These are phyloP conservation scores for Trifolium subterraneum DNA, from an alignment of 306 rosid genomes.

Conservation along the genomic window DNA sequence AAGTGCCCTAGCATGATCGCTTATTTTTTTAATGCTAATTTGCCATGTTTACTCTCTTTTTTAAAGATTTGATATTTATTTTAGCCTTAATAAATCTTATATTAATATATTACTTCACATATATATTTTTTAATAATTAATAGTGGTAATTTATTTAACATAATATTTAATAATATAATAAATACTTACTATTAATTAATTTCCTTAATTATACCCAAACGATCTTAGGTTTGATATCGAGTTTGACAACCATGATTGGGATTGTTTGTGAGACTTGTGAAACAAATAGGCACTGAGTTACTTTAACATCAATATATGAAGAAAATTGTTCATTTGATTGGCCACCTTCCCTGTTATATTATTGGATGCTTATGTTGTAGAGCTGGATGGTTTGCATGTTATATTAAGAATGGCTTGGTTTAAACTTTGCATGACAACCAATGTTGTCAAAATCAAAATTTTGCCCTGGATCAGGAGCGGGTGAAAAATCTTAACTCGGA, in stretches of 20 bases:
- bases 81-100: background rate
- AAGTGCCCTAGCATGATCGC: too few species aligned
- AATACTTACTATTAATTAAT: background rate
- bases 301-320: background rate
- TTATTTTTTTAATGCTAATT: background rate
- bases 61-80: background rate
- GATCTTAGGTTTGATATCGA: background rate
- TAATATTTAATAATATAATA: too few species aligned
- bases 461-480: background rate
- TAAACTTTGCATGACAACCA: background rate
- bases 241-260: background rate
- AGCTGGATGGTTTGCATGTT: background rate
- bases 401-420: slow-evolving; percentile 5
- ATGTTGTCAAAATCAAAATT: background rate
- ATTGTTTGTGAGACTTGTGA: background rate
- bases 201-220: background rate
- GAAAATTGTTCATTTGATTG: background rate
- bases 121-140: too few species aligned
- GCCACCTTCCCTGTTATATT: background rate
- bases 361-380: background rate
- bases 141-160: background rate
- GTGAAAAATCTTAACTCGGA: background rate
- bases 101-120: too few species aligned
- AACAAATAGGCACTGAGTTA: background rate
- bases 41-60: background rate